Base-by-base conservation (phyloP, 371 early-diverging fungal genomes). In the Mucor indicus region DNA sequence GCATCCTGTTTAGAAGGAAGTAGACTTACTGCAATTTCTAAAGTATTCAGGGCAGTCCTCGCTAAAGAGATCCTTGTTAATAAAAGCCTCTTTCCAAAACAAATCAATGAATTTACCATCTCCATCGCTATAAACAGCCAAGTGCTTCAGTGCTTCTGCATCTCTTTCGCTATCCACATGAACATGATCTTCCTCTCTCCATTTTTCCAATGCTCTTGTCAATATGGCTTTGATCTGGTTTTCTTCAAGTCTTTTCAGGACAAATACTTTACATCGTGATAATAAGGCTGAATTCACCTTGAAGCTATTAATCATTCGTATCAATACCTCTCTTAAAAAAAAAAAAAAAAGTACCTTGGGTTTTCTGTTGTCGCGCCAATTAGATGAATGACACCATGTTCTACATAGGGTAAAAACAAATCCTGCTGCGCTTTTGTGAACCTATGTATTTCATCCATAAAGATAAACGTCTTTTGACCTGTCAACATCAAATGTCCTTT, bases 341-440 rank as follows among this genome's bases (percentile, higher is more conserved):
- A 29, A 29, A 29, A 29, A 29, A 29, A 29, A 29, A 29, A 4
- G 2, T 60, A 69, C 73, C 90, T 90, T 2, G 95, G 95, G 50
- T 94, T 94, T 49, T 94, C 95, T 2, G 93, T 94, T 0, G 93
- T 94, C 0, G 92, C 92, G 5, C 90, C 92, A 23, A 94, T 83
- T 8, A 92, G 59, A 16, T 80, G 80, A 37, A 90, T 81, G 2
- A 80, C 79, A 4, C 95, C 95, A 38, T 75, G 77, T 62, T 94
- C 95, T 2, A 94, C 79, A 57, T 73, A 75, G 0, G 91, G 89
- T 17, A 93, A 50, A 49, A 94, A 91, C 1, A 89, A 51, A 58
- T 94, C 95, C 51, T 94, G 95, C 54, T 94, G 95, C 12, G 84
- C 79, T 48, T 90, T 92, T 16, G 85, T 91, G 50, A 92, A 93